Conservation (phyloP, 2,329 filamentous ascomycete species). For the Fusarium subtropicale region DNA sequence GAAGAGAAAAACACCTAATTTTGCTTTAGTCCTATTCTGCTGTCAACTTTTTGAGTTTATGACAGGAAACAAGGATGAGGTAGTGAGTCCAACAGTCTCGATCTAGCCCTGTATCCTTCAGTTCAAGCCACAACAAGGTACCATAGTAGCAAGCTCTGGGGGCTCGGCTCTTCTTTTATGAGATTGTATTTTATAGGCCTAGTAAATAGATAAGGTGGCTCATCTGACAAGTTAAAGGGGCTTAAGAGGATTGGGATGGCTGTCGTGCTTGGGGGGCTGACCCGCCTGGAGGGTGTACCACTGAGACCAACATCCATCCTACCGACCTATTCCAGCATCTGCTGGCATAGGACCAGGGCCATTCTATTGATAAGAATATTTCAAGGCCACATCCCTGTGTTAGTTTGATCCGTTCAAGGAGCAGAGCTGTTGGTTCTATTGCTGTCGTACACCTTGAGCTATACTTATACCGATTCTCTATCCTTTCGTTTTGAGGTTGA, state of each 20-base stretch:
- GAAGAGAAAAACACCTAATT: not conserved
- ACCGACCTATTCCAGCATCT: not conserved
- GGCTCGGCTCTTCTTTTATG: not conserved
- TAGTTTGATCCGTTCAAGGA: not conserved
- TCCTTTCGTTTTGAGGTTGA: not conserved
- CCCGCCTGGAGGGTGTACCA: not conserved
- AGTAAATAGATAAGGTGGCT: not conserved
- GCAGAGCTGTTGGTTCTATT: too few relatives aligned
- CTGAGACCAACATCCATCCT: not conserved
- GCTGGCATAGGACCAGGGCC: not conserved
- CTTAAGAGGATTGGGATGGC: not conserved
- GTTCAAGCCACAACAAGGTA: not conserved
- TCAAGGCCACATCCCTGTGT: not conserved
- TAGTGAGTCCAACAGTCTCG: not conserved
- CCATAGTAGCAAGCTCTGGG: not conserved
- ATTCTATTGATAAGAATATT: not conserved
- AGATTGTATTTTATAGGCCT: not conserved
- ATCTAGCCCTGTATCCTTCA: not conserved
- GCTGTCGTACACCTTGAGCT: not conserved
- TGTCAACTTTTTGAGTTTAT: not conserved
- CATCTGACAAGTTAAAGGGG: not conserved
- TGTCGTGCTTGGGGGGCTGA: not conserved
- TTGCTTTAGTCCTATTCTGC: not conserved
- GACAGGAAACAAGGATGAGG: not conserved
- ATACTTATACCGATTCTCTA: not conserved